Base-by-base conservation (phyloP, 2,329 filamentous ascomycete species). In the Didymella keratinophila region DNA sequence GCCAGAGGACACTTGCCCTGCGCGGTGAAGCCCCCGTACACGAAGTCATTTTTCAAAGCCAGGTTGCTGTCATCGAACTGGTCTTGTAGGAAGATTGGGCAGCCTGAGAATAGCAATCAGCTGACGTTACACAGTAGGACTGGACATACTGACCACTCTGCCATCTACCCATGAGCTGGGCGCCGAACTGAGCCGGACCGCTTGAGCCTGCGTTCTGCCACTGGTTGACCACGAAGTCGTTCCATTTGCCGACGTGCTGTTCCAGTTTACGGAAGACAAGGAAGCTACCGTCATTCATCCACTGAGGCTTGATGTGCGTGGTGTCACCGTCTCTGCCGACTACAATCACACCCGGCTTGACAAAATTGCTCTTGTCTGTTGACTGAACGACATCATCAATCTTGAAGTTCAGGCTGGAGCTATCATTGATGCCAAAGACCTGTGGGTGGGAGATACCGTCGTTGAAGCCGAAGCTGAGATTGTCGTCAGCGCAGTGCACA, bases 161-260 rank as follows among this genome's bases (percentile, higher is more conserved):
- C 56, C 56, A 58, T 20, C 56, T 46, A 8, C 56, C 56, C 50
- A 58, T 54, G n/a, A 58, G 50, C 21, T 58, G 50, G n/a, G 56
- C 56, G 21, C 56, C 50, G 10, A 58, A 51, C 11, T 58, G 50
- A 11, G 41, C 50, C 28, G 56, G 49, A 12, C 27, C 30, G 12
- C 7, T 46, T 20, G 55, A 58, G 5, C 56, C 56, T 28, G 49
- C 56, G 16, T 49, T 32, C 16, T 45, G 32, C 43, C 49, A 58
- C 20, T 50, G 48, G 21, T 58, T 51, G 20, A 41, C 12, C 8
- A 51, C 46, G 14, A 58, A 58, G 18, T 53, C 45, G 9, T 54
- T 58, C 56, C 56, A 58, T 14, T 53, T 54, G n/a, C 56, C 56
- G 1, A 58, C 56, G n/a, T 58, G 56, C 41, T 58, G 56, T 30